Evolutionary conservation across 768 basidiomycete genomes (phyloP).

Genomic region (Pulveroboletus sp.): DNA sequence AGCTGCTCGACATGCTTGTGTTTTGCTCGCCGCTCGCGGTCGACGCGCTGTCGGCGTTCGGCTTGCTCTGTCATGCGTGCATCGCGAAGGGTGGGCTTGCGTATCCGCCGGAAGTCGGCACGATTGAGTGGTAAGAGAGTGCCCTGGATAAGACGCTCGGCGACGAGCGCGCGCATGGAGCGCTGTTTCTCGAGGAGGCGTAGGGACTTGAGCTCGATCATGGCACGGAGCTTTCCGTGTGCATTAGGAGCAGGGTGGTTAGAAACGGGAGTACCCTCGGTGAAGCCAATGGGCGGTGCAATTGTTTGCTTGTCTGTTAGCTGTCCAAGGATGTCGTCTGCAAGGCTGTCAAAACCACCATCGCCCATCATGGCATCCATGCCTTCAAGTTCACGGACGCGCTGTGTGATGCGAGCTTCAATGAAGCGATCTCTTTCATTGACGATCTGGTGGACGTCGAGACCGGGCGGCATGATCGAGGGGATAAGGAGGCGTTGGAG

Average conservation of each 20-base stretch:
- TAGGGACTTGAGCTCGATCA: conserved; percentile 92
- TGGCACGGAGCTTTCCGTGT: conserved; percentile 81
- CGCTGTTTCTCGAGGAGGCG: conserved; percentile 89
- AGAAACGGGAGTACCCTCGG: conserved; percentile 9
- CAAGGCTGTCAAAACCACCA: conserved; percentile 57
- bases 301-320: conserved; percentile 5
- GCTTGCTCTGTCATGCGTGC: conserved; percentile 85
- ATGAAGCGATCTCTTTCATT: conserved; percentile 91
- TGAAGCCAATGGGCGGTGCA: conserved; percentile 35
- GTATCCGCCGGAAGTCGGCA: conserved; percentile 81
- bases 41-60: conserved; percentile 87
- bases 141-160: conserved; percentile 85
- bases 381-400: conserved; percentile 81
- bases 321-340: conserved; percentile 34
- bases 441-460: conserved; percentile 89
- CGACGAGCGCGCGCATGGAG: conserved; percentile 78
- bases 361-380: conserved; percentile 80
- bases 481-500: conserved; percentile 83
- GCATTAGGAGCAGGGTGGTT: conserved; percentile 58
- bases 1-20: conserved; percentile 97
- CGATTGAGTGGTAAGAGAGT: conserved; percentile 89
- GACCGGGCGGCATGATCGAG: conserved; percentile 83
- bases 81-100: conserved; percentile 86
- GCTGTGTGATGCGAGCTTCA: conserved; percentile 84
- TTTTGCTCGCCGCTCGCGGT: conserved; percentile 92